phyloP scores from a whole-genome alignment of 2,329 filamentous ascomycete species.

The Microdochium trichocladiopsis region DNA sequence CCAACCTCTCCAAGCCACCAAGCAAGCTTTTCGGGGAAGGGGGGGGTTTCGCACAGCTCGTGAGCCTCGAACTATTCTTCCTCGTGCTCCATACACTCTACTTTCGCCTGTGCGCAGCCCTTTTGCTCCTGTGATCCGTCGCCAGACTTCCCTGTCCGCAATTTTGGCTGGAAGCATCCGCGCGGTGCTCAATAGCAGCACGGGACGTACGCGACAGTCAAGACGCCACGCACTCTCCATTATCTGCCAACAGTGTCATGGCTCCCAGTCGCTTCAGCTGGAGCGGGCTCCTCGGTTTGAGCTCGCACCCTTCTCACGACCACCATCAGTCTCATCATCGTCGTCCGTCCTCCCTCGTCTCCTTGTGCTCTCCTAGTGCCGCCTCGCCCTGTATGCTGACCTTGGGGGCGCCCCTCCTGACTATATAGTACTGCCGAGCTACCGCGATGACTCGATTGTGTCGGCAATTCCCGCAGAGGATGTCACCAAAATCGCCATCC shows the following conservation, averaged over 20 bases:
- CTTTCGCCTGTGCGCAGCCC: too few species aligned
- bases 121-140: too few species aligned
- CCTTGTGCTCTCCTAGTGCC: background rate
- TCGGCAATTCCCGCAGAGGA: conserved; percentile 68
- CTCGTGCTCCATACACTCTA: too few species aligned
- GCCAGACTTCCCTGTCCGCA: too few species aligned
- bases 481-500: conserved; percentile 84
- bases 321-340: conserved; percentile 36
- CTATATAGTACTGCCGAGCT: conserved; percentile 57
- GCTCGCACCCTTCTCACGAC: conserved; percentile 22
- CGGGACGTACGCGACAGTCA: background rate
- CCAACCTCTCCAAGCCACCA: background rate
- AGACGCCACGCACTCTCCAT: background rate
- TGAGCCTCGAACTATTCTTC: too few species aligned
- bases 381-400: conserved; percentile 4
- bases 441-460: conserved; percentile 48
- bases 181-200: too few species aligned
- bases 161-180: too few species aligned
- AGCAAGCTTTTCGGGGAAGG: background rate
- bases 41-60: background rate
- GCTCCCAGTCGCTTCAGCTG: conserved; percentile 16
- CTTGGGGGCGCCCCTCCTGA: conserved; percentile 4
- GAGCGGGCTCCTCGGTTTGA: conserved; percentile 25
- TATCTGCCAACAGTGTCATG: background rate
- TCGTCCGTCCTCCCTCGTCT: too few species aligned